Evolutionary conservation across 2,329 filamentous ascomycete species (phyloP), one percentile per base, ranked within the genome.

Genomic region (Cytospora mali): DNA sequence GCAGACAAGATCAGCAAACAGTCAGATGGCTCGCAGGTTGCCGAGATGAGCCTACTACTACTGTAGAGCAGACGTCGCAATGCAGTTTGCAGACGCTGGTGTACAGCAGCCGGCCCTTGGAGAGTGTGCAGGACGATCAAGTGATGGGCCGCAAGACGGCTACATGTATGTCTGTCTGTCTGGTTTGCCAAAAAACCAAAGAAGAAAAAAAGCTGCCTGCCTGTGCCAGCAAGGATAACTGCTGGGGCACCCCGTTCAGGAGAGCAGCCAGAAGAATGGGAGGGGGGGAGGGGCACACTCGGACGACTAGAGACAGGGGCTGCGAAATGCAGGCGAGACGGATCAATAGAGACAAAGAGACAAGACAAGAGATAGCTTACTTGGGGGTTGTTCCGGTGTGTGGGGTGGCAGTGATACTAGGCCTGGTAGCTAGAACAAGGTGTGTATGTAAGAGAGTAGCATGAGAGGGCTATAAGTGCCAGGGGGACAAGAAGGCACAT

Each of bases 91-190:
- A 66, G 65, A 67, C 64, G 69, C 67, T 65, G 66, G 59, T 65
- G 62, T 62, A 65, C 56, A 62, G 60, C 64, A 65, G 62, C 65
- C 67, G 67, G 67, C 62, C 64, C 52, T 51, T 55, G 25, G 49
- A 58, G 50, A 55, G 61, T n/a, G 62, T 68, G 61, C 58, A 71
- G 69, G 70, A 69, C 67, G 71, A 69, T 68, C 68, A 68, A 70
- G 67, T 59, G 63, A 68, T 68, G 66, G 69, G 67, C 67, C 68
- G 68, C 67, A 66, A 65, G 63, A 64, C 67, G 68, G 69, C 68
- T 69, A 69, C 70, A 71, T 64, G 64, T 76, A 75, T 74, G 75
- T 76, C 75, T 75, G 73, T 72, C 74, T n/a, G n/a, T n/a, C n/a
- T n/a, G n/a, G n/a, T n/a, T n/a, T n/a, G n/a, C n/a, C n/a, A n/a